Conservation (phyloP, 371 early-diverging fungal species). For the Thermomucor indicae-seudaticae region DNA sequence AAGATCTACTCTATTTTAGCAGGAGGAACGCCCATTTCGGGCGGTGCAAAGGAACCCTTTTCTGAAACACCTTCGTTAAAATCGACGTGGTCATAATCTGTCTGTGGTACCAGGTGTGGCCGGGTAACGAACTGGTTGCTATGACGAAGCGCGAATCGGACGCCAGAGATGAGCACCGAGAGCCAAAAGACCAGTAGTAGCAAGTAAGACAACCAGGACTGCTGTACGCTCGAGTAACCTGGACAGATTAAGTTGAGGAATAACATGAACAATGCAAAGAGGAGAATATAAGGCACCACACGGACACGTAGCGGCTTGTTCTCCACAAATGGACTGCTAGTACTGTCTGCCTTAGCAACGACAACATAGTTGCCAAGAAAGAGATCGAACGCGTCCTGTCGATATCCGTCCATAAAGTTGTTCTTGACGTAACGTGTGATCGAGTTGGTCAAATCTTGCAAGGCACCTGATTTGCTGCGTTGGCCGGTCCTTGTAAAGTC, state of each 20-base stretch:
- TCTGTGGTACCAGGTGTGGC: conserved; percentile 32
- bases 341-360: background rate
- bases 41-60: conserved; percentile 25
- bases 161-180: conserved; percentile 42
- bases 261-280: conserved; percentile 46
- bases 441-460: conserved; percentile 84
- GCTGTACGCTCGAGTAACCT: conserved; percentile 28
- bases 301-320: conserved; percentile 42
- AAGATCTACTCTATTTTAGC: conserved; percentile 5
- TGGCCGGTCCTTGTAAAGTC: conserved; percentile 94
- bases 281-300: conserved; percentile 40
- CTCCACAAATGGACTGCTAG: conserved; percentile 21
- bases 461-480: conserved; percentile 77
- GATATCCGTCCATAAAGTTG: conserved; percentile 88
- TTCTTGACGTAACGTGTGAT: conserved; percentile 85
- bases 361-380: conserved; percentile 71
- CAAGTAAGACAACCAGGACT: conserved; percentile 27
- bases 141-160: conserved; percentile 39
- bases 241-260: conserved; percentile 34
- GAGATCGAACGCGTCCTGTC: conserved; percentile 88
- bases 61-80: conserved; percentile 10
- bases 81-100: conserved; percentile 21
- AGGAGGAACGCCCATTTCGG: conserved; percentile 15
- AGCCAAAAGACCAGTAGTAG: conserved; percentile 42
- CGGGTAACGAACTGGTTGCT: conserved; percentile 43